A percentile compares a stretch with the other conserved stretches of the same genome.
Evolutionary conservation across 306 rosid species (phyloP).

Genomic region (Vigna mungo): DNA sequence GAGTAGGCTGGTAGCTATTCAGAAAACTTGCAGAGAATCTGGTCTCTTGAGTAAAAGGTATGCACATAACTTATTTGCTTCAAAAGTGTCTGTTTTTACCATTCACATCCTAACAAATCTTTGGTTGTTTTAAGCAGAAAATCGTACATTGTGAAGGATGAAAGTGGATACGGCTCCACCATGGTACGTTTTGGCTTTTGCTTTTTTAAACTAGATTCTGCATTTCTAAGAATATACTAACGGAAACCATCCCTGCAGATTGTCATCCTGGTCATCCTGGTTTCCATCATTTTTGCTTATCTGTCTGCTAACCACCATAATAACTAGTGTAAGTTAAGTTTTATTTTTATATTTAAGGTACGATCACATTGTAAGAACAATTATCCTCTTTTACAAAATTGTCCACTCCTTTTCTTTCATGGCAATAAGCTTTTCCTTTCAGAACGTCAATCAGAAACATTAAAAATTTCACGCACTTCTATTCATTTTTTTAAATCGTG

Average conservation of each 20-base stretch:
- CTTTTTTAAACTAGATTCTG: neutral
- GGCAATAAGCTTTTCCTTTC: conserved; percentile 14
- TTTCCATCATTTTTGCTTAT: conserved; percentile 68
- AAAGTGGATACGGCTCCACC: conserved; percentile 53
- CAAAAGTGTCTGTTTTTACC: conserved; percentile 18
- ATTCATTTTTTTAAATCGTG: too few relatives aligned
- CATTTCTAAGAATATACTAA: conserved; percentile 37
- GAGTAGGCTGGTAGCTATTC: conserved; percentile 79
- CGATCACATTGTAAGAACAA: conserved; percentile 14
- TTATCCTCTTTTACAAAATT: neutral
- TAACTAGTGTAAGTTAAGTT: conserved; percentile 69
- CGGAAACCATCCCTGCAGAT: conserved; percentile 59
- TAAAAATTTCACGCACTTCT: too few relatives aligned
- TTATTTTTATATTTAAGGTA: neutral
- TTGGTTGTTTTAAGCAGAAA: conserved; percentile 57
- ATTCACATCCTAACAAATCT: conserved; percentile 44
- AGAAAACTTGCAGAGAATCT: conserved; percentile 81
- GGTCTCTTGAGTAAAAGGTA: conserved; percentile 77
- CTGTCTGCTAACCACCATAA: conserved; percentile 56
- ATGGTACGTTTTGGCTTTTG: conserved; percentile 53
- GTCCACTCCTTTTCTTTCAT: conserved; percentile 24
- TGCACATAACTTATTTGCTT: conserved; percentile 38
- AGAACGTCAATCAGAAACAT: neutral
- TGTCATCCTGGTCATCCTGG: conserved; percentile 53
- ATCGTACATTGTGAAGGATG: conserved; percentile 56